Evolutionary conservation across 2,329 filamentous ascomycete genomes (phyloP).

Genomic region (Cladosporium oxysporum): DNA sequence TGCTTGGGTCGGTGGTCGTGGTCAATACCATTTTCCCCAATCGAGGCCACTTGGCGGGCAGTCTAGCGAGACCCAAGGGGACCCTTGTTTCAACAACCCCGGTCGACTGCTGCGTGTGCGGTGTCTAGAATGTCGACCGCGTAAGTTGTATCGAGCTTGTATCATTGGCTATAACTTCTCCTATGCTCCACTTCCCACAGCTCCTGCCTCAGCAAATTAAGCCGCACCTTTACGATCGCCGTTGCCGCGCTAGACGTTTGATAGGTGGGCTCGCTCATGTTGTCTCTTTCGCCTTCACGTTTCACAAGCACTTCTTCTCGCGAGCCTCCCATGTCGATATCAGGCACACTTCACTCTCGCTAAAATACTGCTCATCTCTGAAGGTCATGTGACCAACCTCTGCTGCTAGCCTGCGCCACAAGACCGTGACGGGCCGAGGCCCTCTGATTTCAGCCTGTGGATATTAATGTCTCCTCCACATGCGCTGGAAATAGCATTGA

Average conservation of each 20-base stretch:
- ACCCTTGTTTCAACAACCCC: constrained; percentile 9
- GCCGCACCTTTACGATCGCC: background rate
- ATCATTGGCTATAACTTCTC: background rate
- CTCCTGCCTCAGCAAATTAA: background rate
- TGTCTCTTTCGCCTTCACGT: constrained; percentile 7
- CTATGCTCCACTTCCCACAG: background rate
- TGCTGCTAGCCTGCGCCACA: background rate
- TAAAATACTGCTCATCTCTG: background rate
- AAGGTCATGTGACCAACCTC: background rate
- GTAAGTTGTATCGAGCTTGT: background rate
- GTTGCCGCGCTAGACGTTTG: background rate
- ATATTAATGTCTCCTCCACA: background rate
- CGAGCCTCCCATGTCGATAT: background rate
- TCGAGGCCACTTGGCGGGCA: constrained; percentile 14
- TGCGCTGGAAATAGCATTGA: background rate
- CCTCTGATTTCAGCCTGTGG: background rate
- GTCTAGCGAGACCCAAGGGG: constrained; percentile 1
- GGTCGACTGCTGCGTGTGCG: background rate
- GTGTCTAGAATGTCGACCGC: background rate
- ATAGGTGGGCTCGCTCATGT: background rate
- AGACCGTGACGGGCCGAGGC: background rate
- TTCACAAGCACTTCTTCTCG: background rate
- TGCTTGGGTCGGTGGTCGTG: background rate
- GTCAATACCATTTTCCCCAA: constrained; percentile 16
- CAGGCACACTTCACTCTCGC: background rate